Evolutionary conservation across 768 basidiomycete genomes (phyloP).

Genomic region (Holtermannia corniformis): DNA sequence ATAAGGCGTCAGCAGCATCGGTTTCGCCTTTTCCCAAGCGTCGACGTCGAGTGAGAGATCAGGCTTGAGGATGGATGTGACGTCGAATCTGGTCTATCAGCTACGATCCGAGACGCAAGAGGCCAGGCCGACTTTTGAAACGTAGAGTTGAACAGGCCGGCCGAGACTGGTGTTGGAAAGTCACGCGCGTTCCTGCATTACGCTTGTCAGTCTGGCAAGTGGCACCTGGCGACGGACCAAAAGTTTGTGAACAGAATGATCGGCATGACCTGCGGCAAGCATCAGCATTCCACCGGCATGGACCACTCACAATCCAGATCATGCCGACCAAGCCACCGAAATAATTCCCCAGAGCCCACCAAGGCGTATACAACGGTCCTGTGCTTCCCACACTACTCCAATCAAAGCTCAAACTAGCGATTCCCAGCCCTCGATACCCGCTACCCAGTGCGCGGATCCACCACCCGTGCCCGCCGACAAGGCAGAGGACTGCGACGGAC

Average conservation of each 20-base stretch:
- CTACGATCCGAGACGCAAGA: background rate
- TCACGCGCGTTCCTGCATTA: constrained; percentile 32
- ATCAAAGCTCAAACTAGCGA: constrained; percentile 39
- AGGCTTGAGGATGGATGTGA: constrained; percentile 35
- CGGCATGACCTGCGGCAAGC: constrained; percentile 20
- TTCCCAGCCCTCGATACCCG: constrained; percentile 39
- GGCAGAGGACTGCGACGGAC: constrained; percentile 37
- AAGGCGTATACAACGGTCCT: constrained; percentile 41
- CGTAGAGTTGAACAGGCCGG: constrained; percentile 36
- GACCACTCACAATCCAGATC: constrained; percentile 36
- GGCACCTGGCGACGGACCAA: constrained; percentile 18
- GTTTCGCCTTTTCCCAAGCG: constrained; percentile 35
- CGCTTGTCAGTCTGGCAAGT: background rate
- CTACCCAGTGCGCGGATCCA: constrained; percentile 35
- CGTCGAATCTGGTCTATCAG: constrained; percentile 33
- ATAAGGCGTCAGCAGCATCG: constrained; percentile 40
- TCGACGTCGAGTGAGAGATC: constrained; percentile 38
- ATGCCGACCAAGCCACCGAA: constrained; percentile 38
- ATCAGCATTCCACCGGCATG: background rate
- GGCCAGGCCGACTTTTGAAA: constrained; percentile 25
- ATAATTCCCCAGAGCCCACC: constrained; percentile 39
- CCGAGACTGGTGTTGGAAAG: constrained; percentile 35
- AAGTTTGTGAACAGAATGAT: constrained; percentile 36
- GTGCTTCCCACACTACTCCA: constrained; percentile 38
- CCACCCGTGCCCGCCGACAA: constrained; percentile 31